Percentiles rank a stretch among this genome's conserved stretches.
Conservation (phyloP, 805 yeast genomes). For the Metschnikowia henanensis region DNA sequence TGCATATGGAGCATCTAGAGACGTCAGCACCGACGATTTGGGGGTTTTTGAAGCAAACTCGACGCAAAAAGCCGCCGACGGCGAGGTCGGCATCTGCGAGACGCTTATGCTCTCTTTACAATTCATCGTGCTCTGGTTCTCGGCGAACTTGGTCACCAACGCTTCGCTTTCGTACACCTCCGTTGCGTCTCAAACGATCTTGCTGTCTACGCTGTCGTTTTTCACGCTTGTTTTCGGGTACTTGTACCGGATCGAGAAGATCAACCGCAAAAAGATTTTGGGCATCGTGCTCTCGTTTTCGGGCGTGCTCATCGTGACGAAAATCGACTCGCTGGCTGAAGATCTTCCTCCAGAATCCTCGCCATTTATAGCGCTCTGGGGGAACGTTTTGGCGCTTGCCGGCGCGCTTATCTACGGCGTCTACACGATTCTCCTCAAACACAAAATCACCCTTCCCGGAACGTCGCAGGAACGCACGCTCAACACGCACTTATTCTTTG, state of each 20-base stretch:
- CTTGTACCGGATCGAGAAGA: slow-evolving; percentile 64
- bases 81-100: slow-evolving; percentile 44
- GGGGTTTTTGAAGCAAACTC: neutral
- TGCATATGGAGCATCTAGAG: slow-evolving; percentile 16
- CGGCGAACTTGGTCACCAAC: slow-evolving; percentile 83
- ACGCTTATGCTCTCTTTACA: slow-evolving; percentile 75
- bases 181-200: slow-evolving; percentile 91
- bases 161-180: slow-evolving; percentile 85
- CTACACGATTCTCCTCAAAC: slow-evolving; percentile 82
- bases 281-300: slow-evolving; percentile 72
- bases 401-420: slow-evolving; percentile 93
- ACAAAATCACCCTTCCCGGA: slow-evolving; percentile 47
- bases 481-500: slow-evolving; percentile 87
- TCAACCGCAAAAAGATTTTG: slow-evolving; percentile 60
- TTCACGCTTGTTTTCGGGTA: slow-evolving; percentile 87
- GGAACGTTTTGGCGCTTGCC: slow-evolving; percentile 75
- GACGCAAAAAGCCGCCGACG: slow-evolving; percentile 21
- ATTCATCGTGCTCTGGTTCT: slow-evolving; percentile 87
- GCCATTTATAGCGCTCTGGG: slow-evolving; percentile 44
- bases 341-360: slow-evolving; percentile 12
- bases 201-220: slow-evolving; percentile 90
- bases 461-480: slow-evolving; percentile 67
- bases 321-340: slow-evolving; percentile 50
- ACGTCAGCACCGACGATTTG: slow-evolving; percentile 7
- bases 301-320: slow-evolving; percentile 81